Percentiles rank a stretch among this genome's conserved stretches.
Conservation (phyloP, 768 basidiomycete genomes). For the Hypholoma sublateritium region DNA sequence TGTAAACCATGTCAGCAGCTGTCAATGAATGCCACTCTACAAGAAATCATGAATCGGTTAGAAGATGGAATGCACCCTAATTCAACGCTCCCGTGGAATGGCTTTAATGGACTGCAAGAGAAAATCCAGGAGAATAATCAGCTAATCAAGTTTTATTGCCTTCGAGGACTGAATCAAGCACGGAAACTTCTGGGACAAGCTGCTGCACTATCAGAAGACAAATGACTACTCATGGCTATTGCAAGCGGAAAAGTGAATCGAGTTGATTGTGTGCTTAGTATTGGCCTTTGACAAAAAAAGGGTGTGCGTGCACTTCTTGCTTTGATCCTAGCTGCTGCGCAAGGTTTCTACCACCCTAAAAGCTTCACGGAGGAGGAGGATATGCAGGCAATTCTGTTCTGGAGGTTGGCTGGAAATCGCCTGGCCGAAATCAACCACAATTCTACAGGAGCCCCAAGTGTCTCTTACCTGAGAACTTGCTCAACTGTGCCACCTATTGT, state of each 20-base stretch:
- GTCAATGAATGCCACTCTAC: neutral
- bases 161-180: slow-evolving; percentile 16
- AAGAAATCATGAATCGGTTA: neutral
- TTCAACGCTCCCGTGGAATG: slow-evolving; percentile 12
- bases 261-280: slow-evolving; percentile 15
- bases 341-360: neutral
- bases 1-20: neutral
- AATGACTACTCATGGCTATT: slow-evolving; percentile 17
- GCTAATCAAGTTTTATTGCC: slow-evolving; percentile 7
- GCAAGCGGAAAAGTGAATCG: slow-evolving; percentile 18
- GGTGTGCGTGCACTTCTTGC: neutral
- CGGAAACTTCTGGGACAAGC: slow-evolving; percentile 10
- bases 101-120: slow-evolving; percentile 11
- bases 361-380: slow-evolving; percentile 21
- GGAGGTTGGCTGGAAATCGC: slow-evolving; percentile 19
- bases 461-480: slow-evolving; percentile 11
- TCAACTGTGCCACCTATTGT: slow-evolving; percentile 15
- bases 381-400: slow-evolving; percentile 18
- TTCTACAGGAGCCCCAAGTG: slow-evolving; percentile 15
- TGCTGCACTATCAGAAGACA: slow-evolving; percentile 14
- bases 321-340: neutral
- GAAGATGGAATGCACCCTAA: slow-evolving; percentile 13
- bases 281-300: slow-evolving; percentile 3
- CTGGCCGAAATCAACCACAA: slow-evolving; percentile 22
- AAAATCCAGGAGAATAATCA: slow-evolving; percentile 8